Conservation (phyloP, 106 monocot genomes). For the Posidonia australis region DNA sequence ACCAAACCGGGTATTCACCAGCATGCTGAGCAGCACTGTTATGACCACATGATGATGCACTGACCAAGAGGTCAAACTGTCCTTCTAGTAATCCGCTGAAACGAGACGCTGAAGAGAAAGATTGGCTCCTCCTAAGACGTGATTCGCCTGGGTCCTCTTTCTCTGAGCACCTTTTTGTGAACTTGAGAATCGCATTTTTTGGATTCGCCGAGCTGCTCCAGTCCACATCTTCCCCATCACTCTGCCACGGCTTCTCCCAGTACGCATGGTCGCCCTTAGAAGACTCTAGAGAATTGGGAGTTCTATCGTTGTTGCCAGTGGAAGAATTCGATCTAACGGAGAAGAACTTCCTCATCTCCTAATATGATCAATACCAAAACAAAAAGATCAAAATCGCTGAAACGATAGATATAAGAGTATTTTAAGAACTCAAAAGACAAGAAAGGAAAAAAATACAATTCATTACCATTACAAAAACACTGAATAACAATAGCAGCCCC, state of each 20-base stretch:
- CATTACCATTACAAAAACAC: background rate
- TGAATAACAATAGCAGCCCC: no score
- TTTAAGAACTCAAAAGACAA: background rate
- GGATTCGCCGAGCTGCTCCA: background rate
- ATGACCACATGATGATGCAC: constrained; percentile 14
- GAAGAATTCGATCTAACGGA: constrained; percentile 14
- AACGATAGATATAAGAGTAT: background rate
- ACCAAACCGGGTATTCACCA: constrained; percentile 4
- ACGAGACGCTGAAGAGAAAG: constrained; percentile 33
- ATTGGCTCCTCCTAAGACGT: constrained; percentile 48
- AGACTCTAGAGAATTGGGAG: background rate
- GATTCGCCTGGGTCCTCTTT: constrained; percentile 10
- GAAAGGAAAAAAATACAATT: background rate
- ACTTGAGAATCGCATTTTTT: background rate
- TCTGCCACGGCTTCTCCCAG: constrained; percentile 20
- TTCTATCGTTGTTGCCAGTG: background rate
- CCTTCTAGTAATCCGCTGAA: constrained; percentile 11
- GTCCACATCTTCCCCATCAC: background rate
- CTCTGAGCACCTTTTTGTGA: background rate
- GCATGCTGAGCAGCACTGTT: constrained; percentile 10
- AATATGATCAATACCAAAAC: background rate
- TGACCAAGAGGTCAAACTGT: background rate
- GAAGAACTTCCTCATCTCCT: constrained; percentile 17
- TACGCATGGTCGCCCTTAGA: background rate
- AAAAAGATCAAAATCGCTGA: background rate